phyloP scores from a whole-genome alignment of 169 alveolate species.

The Plasmodium relictum region DNA sequence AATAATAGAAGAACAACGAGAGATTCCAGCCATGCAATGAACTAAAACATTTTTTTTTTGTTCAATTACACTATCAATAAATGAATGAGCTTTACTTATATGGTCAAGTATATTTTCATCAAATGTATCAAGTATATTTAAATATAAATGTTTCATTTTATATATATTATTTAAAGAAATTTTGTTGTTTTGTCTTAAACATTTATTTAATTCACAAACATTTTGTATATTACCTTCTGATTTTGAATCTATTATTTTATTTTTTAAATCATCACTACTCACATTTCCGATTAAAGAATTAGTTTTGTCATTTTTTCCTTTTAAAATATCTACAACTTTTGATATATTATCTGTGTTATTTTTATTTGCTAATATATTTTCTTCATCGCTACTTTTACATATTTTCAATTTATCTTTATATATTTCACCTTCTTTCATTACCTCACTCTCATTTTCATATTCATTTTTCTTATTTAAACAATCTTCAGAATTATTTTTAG shows the following conservation, averaged over 20 bases:
- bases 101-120: constrained; percentile 59
- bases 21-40: constrained; percentile 75
- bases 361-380: neutral
- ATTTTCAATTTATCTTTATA: no score
- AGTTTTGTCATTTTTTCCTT: neutral
- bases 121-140: constrained; percentile 50
- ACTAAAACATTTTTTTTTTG: constrained; percentile 30
- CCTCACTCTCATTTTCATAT: neutral
- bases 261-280: neutral
- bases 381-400: neutral
- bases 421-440: no score
- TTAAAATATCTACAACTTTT: neutral
- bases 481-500: neutral
- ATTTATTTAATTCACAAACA: constrained; percentile 41
- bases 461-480: neutral
- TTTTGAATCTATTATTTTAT: neutral
- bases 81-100: constrained; percentile 47
- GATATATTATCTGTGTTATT: neutral
- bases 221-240: neutral
- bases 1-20: constrained; percentile 70
- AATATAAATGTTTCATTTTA: constrained; percentile 61
- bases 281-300: neutral
- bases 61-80: constrained; percentile 42
- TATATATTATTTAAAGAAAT: constrained; percentile 21
- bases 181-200: constrained; percentile 6